Evolutionary conservation across 495 filamentous ascomycete species (phyloP), one percentile per base, ranked within the genome.

Genomic region (Hypoxylon crocopeplum): DNA sequence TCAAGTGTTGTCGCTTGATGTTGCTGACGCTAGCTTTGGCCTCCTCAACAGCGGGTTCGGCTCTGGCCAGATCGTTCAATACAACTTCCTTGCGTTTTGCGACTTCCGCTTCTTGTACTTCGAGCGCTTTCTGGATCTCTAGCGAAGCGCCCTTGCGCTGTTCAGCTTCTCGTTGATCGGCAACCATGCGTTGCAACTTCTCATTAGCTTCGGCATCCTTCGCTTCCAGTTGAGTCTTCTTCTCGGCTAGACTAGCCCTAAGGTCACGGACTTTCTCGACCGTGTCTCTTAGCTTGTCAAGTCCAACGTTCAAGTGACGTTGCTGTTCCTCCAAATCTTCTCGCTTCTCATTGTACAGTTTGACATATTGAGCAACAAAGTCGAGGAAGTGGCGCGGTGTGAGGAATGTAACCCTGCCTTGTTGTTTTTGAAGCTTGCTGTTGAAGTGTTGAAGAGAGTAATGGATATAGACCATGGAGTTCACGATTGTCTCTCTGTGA

Each of bases 241-340:
- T 99, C 65, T 92, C 88, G 10, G 92, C 92, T 16, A 99, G 83
- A 71, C 91, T 97, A 53, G 79, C 85, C 54, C 93, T 85, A 27
- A 99, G 79, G 73, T 98, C 94, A 32, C 89, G 84, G 48, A 99
- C 94, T 77, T 98, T 99, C 74, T 96, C 93, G 22, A 99, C 93
- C 2, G 94, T 99, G 71, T 98, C 95, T 47, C 90, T 84, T n/a
- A 99, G 75, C 69, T 99, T 99, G 75, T 99, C 94, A 5, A 99
- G 82, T 75, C 94, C 94, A 56, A 98, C 91, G 69, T 99, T 98
- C 56, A 99, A 80, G 77, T 99, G 94, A 25, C 94, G 88, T 66
- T 99, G 94, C 69, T 99, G 95, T 67, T 99, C 94, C 75, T 99
- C 94, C 0, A 99, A 81, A 65, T 98, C 95, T 73, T 98, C 95